Conservation (phyloP, 2,329 filamentous ascomycete species). For the Endoconidiophora laricicola region DNA sequence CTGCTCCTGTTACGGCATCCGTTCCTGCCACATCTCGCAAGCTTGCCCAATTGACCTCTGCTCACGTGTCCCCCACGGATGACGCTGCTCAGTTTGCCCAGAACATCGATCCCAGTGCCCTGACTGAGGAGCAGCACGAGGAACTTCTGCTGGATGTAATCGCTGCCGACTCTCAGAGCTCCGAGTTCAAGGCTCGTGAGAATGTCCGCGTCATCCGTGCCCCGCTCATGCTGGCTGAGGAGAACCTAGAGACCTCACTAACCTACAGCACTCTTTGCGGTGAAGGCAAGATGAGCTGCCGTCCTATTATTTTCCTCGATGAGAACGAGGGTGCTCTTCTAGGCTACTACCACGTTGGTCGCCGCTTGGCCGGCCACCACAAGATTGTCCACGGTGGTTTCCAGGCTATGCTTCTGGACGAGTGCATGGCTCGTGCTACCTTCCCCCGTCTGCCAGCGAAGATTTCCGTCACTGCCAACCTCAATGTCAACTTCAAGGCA, state of each 20-base stretch:
- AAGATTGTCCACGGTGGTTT: constrained; percentile 83
- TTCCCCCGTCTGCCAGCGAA: constrained; percentile 79
- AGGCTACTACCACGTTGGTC: constrained; percentile 33
- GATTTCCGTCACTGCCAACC: constrained; percentile 69
- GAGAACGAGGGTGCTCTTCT: constrained; percentile 11
- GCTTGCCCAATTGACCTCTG: constrained; percentile 10
- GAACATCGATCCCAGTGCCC: constrained; percentile 3
- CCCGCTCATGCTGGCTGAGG: constrained; percentile 11
- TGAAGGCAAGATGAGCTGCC: constrained; percentile 11
- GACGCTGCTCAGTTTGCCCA: constrained; percentile 7
- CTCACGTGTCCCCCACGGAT: constrained; percentile 2
- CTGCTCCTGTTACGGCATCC: neutral
- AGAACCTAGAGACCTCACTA: constrained; percentile 10
- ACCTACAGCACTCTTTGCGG: constrained; percentile 10
- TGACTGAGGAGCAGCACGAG: constrained; percentile 9
- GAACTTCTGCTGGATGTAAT: constrained; percentile 12
- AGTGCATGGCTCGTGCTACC: constrained; percentile 73
- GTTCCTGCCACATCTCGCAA: neutral
- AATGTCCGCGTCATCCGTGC: constrained; percentile 11
- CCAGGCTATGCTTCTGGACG: constrained; percentile 82
- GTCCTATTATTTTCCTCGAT: constrained; percentile 12
- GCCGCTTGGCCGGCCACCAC: constrained; percentile 72
- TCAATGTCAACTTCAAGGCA: constrained; percentile 68
- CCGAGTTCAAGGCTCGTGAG: constrained; percentile 10
- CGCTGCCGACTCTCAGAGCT: constrained; percentile 5